Evolutionary conservation across 176 grass and related monocot species (phyloP), one percentile per base, ranked within the genome.

Genomic region (Oryza meridionalis): DNA sequence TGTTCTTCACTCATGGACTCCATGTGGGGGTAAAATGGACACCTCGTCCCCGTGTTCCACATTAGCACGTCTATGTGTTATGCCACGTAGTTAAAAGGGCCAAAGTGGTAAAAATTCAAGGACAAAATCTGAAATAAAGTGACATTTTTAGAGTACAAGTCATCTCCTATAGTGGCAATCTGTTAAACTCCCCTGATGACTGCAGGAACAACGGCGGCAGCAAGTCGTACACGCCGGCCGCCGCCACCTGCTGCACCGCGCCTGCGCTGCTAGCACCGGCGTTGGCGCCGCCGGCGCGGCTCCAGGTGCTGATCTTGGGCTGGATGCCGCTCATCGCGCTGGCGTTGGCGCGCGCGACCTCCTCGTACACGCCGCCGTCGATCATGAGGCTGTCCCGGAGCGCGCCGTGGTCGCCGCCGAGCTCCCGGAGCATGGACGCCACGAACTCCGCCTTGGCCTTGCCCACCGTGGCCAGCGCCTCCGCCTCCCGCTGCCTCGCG

Each of bases 301-400:
- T 93, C 95, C 90, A 94, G 5, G 94, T 38, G 65, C 90, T 97
- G 45, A 97, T 92, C 89, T 94, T 97, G 44, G 95, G 92, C 85
- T 97, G 65, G 10, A 94, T 72, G 4, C 90, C 95, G 7, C 69
- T 71, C 43, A 97, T 26, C 0, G 90, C 95, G 11, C 88, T 76
- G 5, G 90, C 92, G 67, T 97, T 97, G 76, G 91, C 89, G 79
- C 88, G 86, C 0, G 92, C 95, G 71, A 97, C 94, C 16, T 94
- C 92, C 75, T 92, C 72, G 84, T 97, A 97, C 72, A 84, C 70
- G 21, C 88, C 86, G 1, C 82, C 70, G 26, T 31, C 89, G 61
- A 97, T 80, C 95, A 94, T 94, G 26, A 94, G 88, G 83, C 91
- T 94, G 85, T 97, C 95, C 0, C 92, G 80, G 50, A 94, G 31